These are phyloP conservation scores for Rhizophagus prolifer DNA, from an alignment of 192 early-diverging fungal species.

Conservation along the genomic window DNA sequence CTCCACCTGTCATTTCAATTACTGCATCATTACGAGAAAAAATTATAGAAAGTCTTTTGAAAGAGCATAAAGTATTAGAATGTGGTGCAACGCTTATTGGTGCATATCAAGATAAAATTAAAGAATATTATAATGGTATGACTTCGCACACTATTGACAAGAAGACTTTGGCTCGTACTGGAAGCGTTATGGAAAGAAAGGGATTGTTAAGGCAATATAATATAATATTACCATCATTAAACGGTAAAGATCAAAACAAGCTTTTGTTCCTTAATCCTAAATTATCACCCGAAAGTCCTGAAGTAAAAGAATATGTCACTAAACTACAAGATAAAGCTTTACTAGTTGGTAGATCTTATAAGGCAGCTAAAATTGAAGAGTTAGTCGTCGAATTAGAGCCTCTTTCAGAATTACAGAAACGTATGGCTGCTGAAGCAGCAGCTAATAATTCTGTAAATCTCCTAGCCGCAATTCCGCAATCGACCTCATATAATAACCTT, in stretches of 20 bases:
- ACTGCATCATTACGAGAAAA: not conserved
- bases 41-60: not conserved
- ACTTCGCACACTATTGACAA: conserved; percentile 48
- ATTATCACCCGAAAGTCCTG: conserved; percentile 39
- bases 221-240: conserved; percentile 46
- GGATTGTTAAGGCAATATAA: conserved; percentile 43
- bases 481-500: not conserved
- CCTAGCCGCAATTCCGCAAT: not conserved
- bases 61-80: conserved; percentile 38
- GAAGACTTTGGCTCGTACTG: conserved; percentile 53
- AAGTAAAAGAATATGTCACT: conserved; percentile 45
- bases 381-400: conserved; percentile 41
- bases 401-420: conserved; percentile 40
- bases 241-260: conserved; percentile 39
- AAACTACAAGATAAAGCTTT: conserved; percentile 41
- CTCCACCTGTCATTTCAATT: not conserved
- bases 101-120: conserved; percentile 33
- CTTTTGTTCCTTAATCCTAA: conserved; percentile 46
- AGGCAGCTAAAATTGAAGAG: conserved; percentile 30
- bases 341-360: conserved; percentile 36
- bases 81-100: conserved; percentile 32
- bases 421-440: conserved; percentile 32
- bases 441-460: conserved; percentile 10
- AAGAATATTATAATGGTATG: conserved; percentile 29
- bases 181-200: conserved; percentile 42